A percentile compares a stretch with the other conserved stretches of the same genome.
These are phyloP conservation scores for Podaxis carcinomalis DNA, from an alignment of 768 basidiomycete species.

Conservation along the genomic window DNA sequence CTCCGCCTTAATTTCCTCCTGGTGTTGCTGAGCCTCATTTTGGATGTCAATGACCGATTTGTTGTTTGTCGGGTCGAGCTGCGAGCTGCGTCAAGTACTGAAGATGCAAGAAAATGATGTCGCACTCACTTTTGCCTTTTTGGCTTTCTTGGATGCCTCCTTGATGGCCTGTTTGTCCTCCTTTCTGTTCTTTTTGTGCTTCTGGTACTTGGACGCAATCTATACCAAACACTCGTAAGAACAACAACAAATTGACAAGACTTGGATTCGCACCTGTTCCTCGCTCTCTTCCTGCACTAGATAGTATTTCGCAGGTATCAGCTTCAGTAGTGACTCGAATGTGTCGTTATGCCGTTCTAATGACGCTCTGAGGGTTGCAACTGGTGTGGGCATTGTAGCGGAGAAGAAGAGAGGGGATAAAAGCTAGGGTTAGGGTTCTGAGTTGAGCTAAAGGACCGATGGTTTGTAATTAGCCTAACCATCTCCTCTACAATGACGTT, in stretches of 20 bases:
- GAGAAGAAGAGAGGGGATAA: neutral
- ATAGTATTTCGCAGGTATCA: conserved; percentile 92
- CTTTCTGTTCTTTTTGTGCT: conserved; percentile 84
- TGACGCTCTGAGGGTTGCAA: conserved; percentile 47
- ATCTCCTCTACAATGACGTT: conserved; percentile 29
- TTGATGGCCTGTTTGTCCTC: conserved; percentile 83
- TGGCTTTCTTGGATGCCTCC: conserved; percentile 86
- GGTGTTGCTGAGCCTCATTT: conserved; percentile 39
- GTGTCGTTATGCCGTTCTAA: conserved; percentile 82
- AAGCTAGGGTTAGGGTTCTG: conserved; percentile 10
- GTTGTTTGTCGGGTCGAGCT: conserved; percentile 94
- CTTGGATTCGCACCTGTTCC: conserved; percentile 48
- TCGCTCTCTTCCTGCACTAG: conserved; percentile 62
- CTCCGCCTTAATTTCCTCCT: conserved; percentile 17
- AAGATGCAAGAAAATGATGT: neutral
- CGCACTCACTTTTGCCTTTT: conserved; percentile 69
- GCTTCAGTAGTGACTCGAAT: conserved; percentile 76
- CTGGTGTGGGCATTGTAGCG: conserved; percentile 46
- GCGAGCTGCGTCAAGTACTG: conserved; percentile 2
- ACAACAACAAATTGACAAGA: neutral
- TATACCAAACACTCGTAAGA: conserved; percentile 15
- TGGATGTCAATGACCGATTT: conserved; percentile 72
- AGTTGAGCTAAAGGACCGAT: neutral
- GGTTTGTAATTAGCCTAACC: neutral
- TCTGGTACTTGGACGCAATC: conserved; percentile 70